Evolutionary conservation across 2,329 filamentous ascomycete species (phyloP), one percentile per base, ranked within the genome.

Genomic region (Cryphonectria naterciae): DNA sequence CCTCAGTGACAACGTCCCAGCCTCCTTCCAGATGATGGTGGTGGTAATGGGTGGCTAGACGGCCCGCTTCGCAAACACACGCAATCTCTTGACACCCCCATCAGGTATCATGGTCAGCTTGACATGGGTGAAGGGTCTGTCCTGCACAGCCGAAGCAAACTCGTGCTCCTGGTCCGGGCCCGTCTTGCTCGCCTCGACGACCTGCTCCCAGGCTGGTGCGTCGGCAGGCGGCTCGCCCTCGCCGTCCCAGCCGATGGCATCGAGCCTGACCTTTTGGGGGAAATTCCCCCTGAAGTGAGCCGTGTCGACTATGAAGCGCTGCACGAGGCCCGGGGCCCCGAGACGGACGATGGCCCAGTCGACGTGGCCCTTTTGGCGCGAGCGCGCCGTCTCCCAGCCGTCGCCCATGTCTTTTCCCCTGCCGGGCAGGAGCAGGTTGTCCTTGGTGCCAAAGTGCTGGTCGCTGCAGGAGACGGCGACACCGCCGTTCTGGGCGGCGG

Each of bases 81-180:
- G 88, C 74, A 98, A 87, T 74, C 95, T 86, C 88, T 97, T 97
- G 2, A 98, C 92, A 35, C 95, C 95, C 46, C 95, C 95, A 80
- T 98, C 95, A 0, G 95, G 95, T 75, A 97, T 93, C 79, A 98
- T 96, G 46, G 93, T 92, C 79, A 98, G 85, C 86, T 97, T 98
- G 32, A 95, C 90, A 82, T 96, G 94, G 17, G 92, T 94, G 77
- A 93, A 92, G 2, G 85, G 82, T 78, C 84, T 86, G 52, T 89
- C 88, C 75, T 85, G 83, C 25, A 89, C 83, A 70, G 85, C 76
- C 68, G 83, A 86, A 43, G 81, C 83, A 78, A 92, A 93, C 73
- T 87, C 86, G 78, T 94, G 92, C 82, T 94, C 92, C 76, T 85
- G 84, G 78, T 95, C 92, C 25, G 93, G 90, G 1, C 90, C 89